Conservation (phyloP, 75 land plant genomes). For the Sequoia sempervirens region DNA sequence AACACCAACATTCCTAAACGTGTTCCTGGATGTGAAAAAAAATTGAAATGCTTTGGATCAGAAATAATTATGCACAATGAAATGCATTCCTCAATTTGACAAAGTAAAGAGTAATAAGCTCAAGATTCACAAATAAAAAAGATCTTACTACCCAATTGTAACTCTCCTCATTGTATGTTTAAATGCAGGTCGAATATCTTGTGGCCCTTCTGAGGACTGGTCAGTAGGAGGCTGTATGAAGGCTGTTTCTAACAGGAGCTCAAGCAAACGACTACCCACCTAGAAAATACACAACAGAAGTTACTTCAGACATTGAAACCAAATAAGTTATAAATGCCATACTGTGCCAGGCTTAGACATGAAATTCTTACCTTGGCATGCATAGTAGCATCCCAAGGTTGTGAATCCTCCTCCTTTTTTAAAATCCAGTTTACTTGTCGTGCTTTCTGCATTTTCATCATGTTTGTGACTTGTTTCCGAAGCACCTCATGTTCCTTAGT, state of each 20-base stretch:
- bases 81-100: not conserved
- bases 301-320: not conserved
- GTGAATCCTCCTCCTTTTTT: conserved; percentile 36
- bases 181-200: conserved; percentile 92
- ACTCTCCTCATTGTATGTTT: conserved; percentile 43
- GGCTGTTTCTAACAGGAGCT: conserved; percentile 66
- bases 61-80: not conserved
- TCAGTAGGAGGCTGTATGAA: conserved; percentile 77
- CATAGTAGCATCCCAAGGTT: conserved; percentile 70
- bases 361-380: conserved; percentile 58
- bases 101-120: not conserved
- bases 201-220: conserved; percentile 54
- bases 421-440: conserved; percentile 44
- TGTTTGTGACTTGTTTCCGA: conserved; percentile 48
- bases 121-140: conserved; percentile 15
- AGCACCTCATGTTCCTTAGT: conserved; percentile 34
- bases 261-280: conserved; percentile 81
- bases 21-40: conserved; percentile 22
- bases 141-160: conserved; percentile 31
- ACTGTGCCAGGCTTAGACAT: not conserved
- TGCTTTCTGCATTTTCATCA: conserved; percentile 62
- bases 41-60: not conserved
- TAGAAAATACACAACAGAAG: conserved; percentile 16
- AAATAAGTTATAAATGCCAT: not conserved
- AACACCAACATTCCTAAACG: conserved; percentile 58